Evolutionary conservation across 345 rosid species (phyloP).

Genomic region (Syzygium grande): DNA sequence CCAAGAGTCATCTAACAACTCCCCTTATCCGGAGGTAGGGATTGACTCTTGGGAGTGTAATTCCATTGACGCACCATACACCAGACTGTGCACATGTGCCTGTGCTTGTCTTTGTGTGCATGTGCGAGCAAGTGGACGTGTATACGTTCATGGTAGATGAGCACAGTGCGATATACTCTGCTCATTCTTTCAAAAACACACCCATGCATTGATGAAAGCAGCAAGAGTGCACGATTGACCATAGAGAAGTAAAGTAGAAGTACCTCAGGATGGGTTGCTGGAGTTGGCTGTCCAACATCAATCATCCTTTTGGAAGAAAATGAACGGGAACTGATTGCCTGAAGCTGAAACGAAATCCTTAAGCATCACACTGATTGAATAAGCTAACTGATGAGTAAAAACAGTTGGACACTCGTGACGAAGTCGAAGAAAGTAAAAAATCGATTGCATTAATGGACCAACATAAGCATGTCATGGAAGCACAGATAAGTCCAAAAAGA

Average conservation of each 20-base stretch:
- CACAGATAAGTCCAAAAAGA: neutral
- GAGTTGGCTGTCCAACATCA: constrained; percentile 87
- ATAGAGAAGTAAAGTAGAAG: neutral
- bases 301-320: constrained; percentile 41
- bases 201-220: neutral
- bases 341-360: neutral
- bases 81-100: neutral
- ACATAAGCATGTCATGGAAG: neutral
- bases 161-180: neutral
- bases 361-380: neutral
- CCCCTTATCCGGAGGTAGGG: neutral
- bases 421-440: neutral
- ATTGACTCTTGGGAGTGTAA: neutral
- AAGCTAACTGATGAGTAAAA: neutral
- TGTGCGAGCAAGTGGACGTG: neutral
- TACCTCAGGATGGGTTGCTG: constrained; percentile 89
- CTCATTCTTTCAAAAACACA: neutral
- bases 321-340: constrained; percentile 28
- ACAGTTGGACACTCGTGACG: neutral
- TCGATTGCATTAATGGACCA: neutral
- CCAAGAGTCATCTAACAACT: neutral
- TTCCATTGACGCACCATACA: neutral
- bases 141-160: neutral
- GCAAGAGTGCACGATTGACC: neutral
- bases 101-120: neutral